Percentiles rank a stretch among this genome's conserved stretches.
Conservation (phyloP, 1,284 basidiomycete genomes). For the Ustilago shanxiensis region DNA sequence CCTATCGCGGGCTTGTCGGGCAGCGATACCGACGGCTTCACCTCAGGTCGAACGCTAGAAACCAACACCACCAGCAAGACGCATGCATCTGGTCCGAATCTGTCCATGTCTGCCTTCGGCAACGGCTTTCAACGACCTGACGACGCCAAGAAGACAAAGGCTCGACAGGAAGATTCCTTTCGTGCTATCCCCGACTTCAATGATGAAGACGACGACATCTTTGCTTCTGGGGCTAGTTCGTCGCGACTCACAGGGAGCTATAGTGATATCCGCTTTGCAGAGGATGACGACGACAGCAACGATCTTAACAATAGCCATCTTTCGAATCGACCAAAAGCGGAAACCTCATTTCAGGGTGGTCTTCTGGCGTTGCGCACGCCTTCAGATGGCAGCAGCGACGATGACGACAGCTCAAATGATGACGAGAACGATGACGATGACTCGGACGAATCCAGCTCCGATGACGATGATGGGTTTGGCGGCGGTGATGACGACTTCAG, state of each 20-base stretch:
- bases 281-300: constrained; percentile 68
- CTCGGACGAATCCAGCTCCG: constrained; percentile 34
- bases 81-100: constrained; percentile 43
- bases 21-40: constrained; percentile 44
- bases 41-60: constrained; percentile 39
- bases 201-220: constrained; percentile 66
- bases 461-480: constrained; percentile 39
- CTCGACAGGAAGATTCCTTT: constrained; percentile 39
- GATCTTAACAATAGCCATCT: constrained; percentile 14
- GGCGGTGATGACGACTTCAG: constrained; percentile 51
- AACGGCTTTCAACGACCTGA: constrained; percentile 35
- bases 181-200: constrained; percentile 49
- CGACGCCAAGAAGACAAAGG: neutral
- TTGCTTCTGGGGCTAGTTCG: constrained; percentile 69
- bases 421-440: constrained; percentile 24
- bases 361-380: constrained; percentile 38
- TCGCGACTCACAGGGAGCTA: constrained; percentile 71
- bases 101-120: constrained; percentile 45
- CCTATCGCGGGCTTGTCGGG: constrained; percentile 36
- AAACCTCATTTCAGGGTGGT: constrained; percentile 19
- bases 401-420: constrained; percentile 14
- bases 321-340: constrained; percentile 18
- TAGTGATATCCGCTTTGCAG: constrained; percentile 76
- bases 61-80: constrained; percentile 55
- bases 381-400: constrained; percentile 38